Base-by-base conservation (phyloP, 2,329 filamentous ascomycete species). In the Penicillium griseofulvum region DNA sequence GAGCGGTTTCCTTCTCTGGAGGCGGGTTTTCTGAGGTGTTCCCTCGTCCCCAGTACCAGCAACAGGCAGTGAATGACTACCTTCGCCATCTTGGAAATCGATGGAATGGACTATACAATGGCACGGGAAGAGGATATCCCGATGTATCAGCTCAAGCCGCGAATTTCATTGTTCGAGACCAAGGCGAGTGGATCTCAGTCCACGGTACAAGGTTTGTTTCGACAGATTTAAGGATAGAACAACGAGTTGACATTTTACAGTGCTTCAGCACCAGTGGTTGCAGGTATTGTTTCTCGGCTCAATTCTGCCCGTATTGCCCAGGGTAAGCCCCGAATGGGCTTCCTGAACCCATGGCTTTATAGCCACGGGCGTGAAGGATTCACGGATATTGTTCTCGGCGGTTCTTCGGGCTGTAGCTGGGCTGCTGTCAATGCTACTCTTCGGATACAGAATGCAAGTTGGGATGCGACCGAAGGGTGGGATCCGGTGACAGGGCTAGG, bases 311-410 rank as follows among this genome's bases (percentile, higher is more conserved):
- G 85, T 31, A 71, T 88, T 45, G 74, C 79, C 16, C 73, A 75
- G n/a, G 82, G 82, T 1, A 79, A 80, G 65, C 68, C 79, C 7
- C 65, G 75, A 0, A 71, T 87, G 63, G 84, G 84, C 1, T 87
- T 85, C 64, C 68, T 87, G 26, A 87, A 87, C 67, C 83, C 84
- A 1, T 84, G 81, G 80, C 71, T 87, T 16, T 87, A 86, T 63
- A 71, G 69, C 24, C 58, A 74, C 36, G 76, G 74, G 19, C 69
- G 71, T 56, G 61, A 68, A 19, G 79, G 77, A 3, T 68, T 82
- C 45, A 81, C 73, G 2, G 80, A 82, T 61, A 81, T 82, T 49
- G 71, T 76, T 12, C 62, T 74, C 29, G 80, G 79, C 28, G 74
- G 75, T 10, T 80, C 78, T 1, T 67, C 58, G 6, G 80, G 80